phyloP scores from a whole-genome alignment of 768 basidiomycete genomes.

The Pleurotus djamor region DNA sequence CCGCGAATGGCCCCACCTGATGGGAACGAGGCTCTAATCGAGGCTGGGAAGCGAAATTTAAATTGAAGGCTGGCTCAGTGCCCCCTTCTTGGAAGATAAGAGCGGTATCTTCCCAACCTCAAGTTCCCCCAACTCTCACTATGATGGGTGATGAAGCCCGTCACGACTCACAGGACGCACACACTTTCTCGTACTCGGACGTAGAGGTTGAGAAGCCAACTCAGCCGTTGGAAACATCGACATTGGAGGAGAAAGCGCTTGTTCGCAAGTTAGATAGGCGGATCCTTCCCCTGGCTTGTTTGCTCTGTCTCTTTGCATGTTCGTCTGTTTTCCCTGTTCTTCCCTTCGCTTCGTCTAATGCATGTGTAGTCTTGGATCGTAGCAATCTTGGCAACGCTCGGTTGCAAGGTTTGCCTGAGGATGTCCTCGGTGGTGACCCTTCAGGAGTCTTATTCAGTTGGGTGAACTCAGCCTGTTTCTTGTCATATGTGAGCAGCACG shows the following conservation, averaged over 20 bases:
- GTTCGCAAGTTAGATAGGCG: conserved; percentile 64
- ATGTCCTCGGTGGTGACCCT: conserved; percentile 65
- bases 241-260: conserved; percentile 39
- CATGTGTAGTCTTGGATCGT: conserved; percentile 58
- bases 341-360: background rate
- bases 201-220: too few species aligned
- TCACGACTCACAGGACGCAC: too few species aligned
- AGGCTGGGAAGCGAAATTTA: too few species aligned
- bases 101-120: too few species aligned
- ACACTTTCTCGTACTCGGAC: too few species aligned
- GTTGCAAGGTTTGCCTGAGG: conserved; percentile 65
- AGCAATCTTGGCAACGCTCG: conserved; percentile 81
- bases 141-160: too few species aligned
- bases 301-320: conserved; percentile 81
- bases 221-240: too few species aligned
- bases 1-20: too few species aligned
- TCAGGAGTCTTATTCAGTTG: conserved; percentile 74
- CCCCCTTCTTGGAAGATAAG: too few species aligned
- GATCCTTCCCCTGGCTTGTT: conserved; percentile 68
- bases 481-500: conserved; percentile 59
- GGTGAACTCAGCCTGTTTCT: conserved; percentile 76
- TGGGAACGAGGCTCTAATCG: too few species aligned
- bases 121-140: too few species aligned
- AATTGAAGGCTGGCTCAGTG: too few species aligned
- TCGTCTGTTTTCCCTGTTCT: conserved; percentile 21